These are phyloP conservation scores for Fusarium avenaceum DNA, from an alignment of 2,329 filamentous ascomycete genomes.

Conservation along the genomic window DNA sequence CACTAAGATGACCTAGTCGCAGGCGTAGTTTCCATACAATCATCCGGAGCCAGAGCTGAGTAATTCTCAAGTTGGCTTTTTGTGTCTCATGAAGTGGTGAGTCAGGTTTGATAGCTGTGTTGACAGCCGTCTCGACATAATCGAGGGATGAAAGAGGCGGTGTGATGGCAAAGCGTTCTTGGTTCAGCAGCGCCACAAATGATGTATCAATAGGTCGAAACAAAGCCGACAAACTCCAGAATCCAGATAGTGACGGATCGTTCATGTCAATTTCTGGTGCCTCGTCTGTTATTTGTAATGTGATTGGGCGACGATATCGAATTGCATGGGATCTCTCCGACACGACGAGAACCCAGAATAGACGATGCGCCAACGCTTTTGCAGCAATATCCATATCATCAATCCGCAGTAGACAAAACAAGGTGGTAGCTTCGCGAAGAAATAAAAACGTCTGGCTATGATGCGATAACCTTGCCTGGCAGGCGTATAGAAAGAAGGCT, in stretches of 20 bases:
- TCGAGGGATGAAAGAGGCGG: constrained; percentile 53
- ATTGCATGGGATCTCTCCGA: constrained; percentile 62
- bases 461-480: constrained; percentile 58
- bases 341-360: constrained; percentile 61
- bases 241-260: constrained; percentile 54
- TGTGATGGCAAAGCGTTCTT: constrained; percentile 52
- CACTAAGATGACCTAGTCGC: constrained; percentile 58
- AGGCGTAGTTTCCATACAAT: constrained; percentile 62
- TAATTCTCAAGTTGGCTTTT: constrained; percentile 60
- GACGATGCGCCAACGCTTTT: constrained; percentile 51
- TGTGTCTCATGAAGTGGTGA: constrained; percentile 58
- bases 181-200: constrained; percentile 59
- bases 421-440: constrained; percentile 59
- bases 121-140: constrained; percentile 55
- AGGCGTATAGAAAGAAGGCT: constrained; percentile 61
- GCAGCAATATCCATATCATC: constrained; percentile 47
- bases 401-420: constrained; percentile 54
- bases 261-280: constrained; percentile 52
- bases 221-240: constrained; percentile 57
- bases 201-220: constrained; percentile 59
- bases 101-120: constrained; percentile 54
- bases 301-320: constrained; percentile 60
- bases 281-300: constrained; percentile 57
- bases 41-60: constrained; percentile 61
- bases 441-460: constrained; percentile 61